A percentile compares a stretch with the other conserved stretches of the same genome.
Conservation (phyloP, 1,284 basidiomycete genomes). For the Malassezia furfur region DNA sequence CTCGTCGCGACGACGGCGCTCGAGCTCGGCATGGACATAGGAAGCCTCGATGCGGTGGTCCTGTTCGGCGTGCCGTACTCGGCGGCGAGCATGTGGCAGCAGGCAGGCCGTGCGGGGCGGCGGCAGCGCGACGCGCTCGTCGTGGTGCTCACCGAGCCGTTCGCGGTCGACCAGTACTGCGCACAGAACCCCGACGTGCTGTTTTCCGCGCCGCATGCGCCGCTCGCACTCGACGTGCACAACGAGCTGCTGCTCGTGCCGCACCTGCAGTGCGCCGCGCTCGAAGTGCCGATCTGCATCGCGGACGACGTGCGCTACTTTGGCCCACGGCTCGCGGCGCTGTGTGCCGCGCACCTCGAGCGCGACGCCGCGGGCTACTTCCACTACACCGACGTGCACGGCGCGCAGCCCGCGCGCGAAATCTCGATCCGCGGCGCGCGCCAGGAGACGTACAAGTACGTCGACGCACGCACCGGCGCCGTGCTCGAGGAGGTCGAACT, state of each 20-base stretch:
- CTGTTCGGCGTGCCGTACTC: slow-evolving; percentile 73
- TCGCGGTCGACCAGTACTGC: slow-evolving; percentile 71
- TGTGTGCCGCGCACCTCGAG: slow-evolving; percentile 57
- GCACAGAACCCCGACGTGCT: slow-evolving; percentile 56
- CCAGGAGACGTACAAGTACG: slow-evolving; percentile 68
- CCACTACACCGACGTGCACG: slow-evolving; percentile 65
- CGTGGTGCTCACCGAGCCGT: slow-evolving; percentile 63
- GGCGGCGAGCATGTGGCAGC: slow-evolving; percentile 62
- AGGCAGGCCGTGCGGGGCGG: slow-evolving; percentile 77
- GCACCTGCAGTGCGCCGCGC: slow-evolving; percentile 76
- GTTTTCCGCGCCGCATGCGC: slow-evolving; percentile 53
- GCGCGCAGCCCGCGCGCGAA: slow-evolving; percentile 65
- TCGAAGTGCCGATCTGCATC: slow-evolving; percentile 68
- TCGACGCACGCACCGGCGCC: slow-evolving; percentile 57
- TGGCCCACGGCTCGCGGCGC: slow-evolving; percentile 52
- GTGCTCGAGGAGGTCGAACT: slow-evolving; percentile 78
- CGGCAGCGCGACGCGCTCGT: slow-evolving; percentile 72
- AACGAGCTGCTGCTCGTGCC: slow-evolving; percentile 69
- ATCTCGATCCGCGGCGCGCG: slow-evolving; percentile 67
- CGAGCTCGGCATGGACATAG: slow-evolving; percentile 84
- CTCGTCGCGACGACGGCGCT: slow-evolving; percentile 85
- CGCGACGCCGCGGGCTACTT: slow-evolving; percentile 62
- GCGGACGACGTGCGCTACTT: slow-evolving; percentile 64
- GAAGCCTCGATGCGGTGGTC: slow-evolving; percentile 74
- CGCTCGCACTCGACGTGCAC: slow-evolving; percentile 64